A percentile compares a stretch with the other conserved stretches of the same genome.
phyloP scores from a whole-genome alignment of 495 filamentous ascomycete genomes.

The Parachaetomium inaequale region DNA sequence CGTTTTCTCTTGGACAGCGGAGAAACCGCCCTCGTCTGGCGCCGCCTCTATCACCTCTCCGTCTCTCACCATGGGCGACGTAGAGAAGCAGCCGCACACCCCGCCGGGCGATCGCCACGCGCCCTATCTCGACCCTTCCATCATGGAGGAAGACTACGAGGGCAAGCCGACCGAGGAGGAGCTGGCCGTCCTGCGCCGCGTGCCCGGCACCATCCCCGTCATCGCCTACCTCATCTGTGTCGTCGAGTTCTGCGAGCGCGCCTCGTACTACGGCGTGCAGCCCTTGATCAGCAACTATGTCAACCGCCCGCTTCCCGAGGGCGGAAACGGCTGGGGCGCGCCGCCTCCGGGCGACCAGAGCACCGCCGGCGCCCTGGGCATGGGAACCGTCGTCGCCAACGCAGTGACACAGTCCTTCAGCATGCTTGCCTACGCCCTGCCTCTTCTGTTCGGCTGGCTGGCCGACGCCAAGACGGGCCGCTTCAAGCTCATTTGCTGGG shows the following conservation, averaged over 20 bases:
- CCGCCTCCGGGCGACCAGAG: conserved; percentile 51
- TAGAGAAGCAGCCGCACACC: conserved; percentile 23
- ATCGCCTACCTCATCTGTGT: conserved; percentile 55
- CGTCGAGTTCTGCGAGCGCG: conserved; percentile 60
- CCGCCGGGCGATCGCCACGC: conserved; percentile 15
- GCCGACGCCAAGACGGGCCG: conserved; percentile 57
- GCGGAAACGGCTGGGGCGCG: conserved; percentile 61
- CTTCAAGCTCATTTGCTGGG: conserved; percentile 60
- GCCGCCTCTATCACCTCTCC: neutral
- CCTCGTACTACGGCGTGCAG: conserved; percentile 57
- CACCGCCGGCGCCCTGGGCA: conserved; percentile 56
- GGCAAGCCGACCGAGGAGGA: conserved; percentile 59
- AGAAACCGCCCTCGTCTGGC: conserved; percentile 9
- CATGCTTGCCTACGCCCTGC: conserved; percentile 58
- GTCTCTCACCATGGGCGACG: conserved; percentile 4
- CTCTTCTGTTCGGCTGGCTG: conserved; percentile 55
- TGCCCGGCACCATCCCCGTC: conserved; percentile 51
- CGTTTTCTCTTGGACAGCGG: conserved; percentile 1
- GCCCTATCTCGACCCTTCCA: conserved; percentile 28
- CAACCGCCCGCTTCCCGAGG: conserved; percentile 52
- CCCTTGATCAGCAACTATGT: conserved; percentile 58
- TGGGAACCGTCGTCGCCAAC: conserved; percentile 59
- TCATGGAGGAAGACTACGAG: conserved; percentile 42
- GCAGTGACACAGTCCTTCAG: conserved; percentile 57
- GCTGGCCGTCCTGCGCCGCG: conserved; percentile 50